Evolutionary conservation across 148 eudicot genomes (phyloP).

Genomic region (Spergularia marina): DNA sequence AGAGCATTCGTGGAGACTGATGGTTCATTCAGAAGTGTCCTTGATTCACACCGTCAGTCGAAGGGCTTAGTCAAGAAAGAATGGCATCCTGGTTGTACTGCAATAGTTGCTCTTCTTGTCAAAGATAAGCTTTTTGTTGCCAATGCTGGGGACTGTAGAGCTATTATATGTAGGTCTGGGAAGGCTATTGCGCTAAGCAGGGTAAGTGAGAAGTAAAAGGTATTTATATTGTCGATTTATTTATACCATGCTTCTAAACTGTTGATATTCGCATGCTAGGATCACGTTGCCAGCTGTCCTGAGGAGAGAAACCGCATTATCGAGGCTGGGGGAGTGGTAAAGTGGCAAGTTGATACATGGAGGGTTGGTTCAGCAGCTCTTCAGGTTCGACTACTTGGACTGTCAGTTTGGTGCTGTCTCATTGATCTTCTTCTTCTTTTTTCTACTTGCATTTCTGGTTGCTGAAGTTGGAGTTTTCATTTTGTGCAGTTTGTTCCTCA

Average conservation of each 20-base stretch:
- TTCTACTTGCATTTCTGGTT: background rate
- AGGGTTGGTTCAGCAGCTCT: conserved; percentile 95
- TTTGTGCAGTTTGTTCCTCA: background rate
- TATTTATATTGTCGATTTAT: background rate
- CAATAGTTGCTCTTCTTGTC: conserved; percentile 68
- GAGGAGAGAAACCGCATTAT: conserved; percentile 81
- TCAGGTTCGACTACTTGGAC: conserved; percentile 48
- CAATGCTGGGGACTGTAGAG: conserved; percentile 95
- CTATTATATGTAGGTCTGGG: conserved; percentile 73
- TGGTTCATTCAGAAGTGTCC: conserved; percentile 61
- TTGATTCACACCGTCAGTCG: conserved; percentile 48
- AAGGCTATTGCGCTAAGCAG: conserved; percentile 63
- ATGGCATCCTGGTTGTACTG: conserved; percentile 98
- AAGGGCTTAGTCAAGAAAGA: conserved; percentile 63
- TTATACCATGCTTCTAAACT: conserved; percentile 7
- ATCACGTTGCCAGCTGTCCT: conserved; percentile 79
- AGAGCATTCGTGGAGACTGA: conserved; percentile 78
- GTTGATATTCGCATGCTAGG: conserved; percentile 43
- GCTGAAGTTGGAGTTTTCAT: background rate
- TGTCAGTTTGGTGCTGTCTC: conserved; percentile 15
- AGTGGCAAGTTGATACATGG: conserved; percentile 94
- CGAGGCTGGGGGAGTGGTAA: conserved; percentile 67
- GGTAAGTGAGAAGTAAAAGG: conserved; percentile 44
- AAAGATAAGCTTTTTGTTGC: conserved; percentile 70
- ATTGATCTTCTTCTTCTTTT: background rate